phyloP scores from a whole-genome alignment of 169 alveolate species.

The Eimeria praecox region DNA sequence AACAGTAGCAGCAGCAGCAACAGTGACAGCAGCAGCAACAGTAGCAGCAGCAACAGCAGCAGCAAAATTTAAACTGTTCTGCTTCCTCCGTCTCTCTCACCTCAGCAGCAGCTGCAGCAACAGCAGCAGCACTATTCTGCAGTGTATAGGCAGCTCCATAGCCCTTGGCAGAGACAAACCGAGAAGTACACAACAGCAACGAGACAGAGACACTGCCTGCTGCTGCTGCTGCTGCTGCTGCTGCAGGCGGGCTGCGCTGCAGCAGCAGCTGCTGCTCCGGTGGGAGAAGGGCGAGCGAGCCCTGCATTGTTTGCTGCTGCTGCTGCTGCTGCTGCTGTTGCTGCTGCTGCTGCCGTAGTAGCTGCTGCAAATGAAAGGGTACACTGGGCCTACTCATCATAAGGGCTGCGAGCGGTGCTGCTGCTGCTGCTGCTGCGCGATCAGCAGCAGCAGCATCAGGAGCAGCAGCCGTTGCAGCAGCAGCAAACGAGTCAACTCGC shows the following conservation, averaged over 20 bases:
- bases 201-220: neutral
- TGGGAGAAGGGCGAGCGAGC: neutral
- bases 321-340: conserved; percentile 19
- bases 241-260: neutral
- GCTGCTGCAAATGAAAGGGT: neutral
- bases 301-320: conserved; percentile 23
- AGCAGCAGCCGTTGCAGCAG: conserved; percentile 36
- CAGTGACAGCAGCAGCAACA: conserved; percentile 8
- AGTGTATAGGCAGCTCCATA: neutral
- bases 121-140: conserved; percentile 5
- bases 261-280: conserved; percentile 51
- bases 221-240: neutral
- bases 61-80: neutral
- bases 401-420: conserved; percentile 35
- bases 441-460: neutral
- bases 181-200: neutral
- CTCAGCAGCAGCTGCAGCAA: conserved; percentile 51
- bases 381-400: conserved; percentile 15
- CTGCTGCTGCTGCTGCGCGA: conserved; percentile 63
- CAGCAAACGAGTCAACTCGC: conserved; percentile 39
- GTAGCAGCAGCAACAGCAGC: conserved; percentile 9
- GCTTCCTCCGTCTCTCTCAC: neutral
- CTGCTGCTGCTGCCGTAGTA: conserved; percentile 26
- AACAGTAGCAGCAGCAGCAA: conserved; percentile 3
- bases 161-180: neutral